Evolutionary conservation across 2,329 filamentous ascomycete genomes (phyloP).

Genomic region (Coniosporium tulheliwenetii): DNA sequence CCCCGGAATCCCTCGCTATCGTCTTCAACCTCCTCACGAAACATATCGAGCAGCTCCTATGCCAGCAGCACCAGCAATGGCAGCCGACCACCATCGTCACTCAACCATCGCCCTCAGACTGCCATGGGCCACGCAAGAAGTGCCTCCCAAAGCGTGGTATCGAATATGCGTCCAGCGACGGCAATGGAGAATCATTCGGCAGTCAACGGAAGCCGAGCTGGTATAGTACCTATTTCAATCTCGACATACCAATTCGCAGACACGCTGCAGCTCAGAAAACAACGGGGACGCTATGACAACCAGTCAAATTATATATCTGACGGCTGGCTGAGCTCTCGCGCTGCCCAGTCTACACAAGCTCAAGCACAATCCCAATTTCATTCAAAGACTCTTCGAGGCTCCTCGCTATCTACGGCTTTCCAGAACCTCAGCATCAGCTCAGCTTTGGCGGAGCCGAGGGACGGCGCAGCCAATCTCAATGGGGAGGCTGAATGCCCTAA

Average conservation of each 20-base stretch:
- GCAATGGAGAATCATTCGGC: conserved; percentile 11
- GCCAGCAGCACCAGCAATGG: conserved; percentile 1
- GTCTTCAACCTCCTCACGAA: conserved; percentile 8
- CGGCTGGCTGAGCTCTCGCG: not conserved
- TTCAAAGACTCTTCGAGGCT: conserved; percentile 13
- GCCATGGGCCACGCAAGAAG: conserved; percentile 9
- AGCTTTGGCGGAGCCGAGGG: conserved; percentile 4
- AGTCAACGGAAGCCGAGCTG: conserved; percentile 30
- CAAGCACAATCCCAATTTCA: not conserved
- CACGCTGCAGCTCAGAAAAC: conserved; percentile 1
- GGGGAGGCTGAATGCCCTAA: not conserved
- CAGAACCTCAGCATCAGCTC: conserved; percentile 12
- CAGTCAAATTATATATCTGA: conserved; percentile 10
- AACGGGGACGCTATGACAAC: conserved; percentile 9
- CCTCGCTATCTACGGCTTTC: conserved; percentile 22
- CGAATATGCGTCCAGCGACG: conserved; percentile 6
- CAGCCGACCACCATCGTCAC: not conserved
- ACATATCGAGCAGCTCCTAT: conserved; percentile 3
- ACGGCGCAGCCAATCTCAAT: conserved; percentile 3
- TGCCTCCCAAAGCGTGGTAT: conserved; percentile 11
- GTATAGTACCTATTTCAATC: conserved; percentile 29
- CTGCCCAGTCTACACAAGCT: not conserved
- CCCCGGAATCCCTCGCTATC: conserved; percentile 8
- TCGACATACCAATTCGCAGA: conserved; percentile 6
- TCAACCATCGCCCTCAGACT: conserved; percentile 2